Evolutionary conservation across 345 rosid genomes (phyloP).

Genomic region (Hibiscus trionum): DNA sequence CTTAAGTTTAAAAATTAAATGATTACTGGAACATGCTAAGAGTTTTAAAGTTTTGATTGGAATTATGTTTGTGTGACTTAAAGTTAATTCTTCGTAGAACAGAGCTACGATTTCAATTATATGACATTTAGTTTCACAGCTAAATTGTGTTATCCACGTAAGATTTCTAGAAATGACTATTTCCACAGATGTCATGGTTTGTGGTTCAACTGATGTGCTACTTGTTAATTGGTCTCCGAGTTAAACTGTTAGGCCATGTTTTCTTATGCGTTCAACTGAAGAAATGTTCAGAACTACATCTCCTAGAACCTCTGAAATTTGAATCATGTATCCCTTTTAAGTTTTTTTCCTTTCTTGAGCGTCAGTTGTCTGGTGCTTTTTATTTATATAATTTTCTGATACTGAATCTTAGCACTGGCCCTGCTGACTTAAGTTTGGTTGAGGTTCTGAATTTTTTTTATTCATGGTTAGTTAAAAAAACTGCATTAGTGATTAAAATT

Average conservation of each 20-base stretch:
- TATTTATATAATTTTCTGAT: neutral
- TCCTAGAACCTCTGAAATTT: neutral
- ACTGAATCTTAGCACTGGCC: neutral
- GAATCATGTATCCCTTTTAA: neutral
- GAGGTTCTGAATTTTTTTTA: neutral
- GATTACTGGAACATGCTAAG: neutral
- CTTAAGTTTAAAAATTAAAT: neutral
- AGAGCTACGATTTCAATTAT: neutral
- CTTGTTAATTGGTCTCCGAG: neutral
- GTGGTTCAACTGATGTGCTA: neutral
- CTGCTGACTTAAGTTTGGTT: neutral
- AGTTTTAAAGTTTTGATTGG: neutral
- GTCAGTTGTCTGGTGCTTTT: neutral
- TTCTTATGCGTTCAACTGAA: too few species aligned
- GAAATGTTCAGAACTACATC: neutral
- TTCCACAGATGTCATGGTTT: neutral
- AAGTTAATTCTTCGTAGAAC: neutral
- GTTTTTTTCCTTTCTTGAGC: neutral
- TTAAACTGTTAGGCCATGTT: neutral
- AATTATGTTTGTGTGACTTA: too few species aligned
- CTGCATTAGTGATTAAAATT: neutral
- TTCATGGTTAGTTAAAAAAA: neutral
- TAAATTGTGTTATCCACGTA: neutral
- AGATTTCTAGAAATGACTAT: neutral
- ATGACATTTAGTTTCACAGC: neutral